Evolutionary conservation across 2,329 filamentous ascomycete genomes (phyloP).

Genomic region (Xylariomycetidae sp.): DNA sequence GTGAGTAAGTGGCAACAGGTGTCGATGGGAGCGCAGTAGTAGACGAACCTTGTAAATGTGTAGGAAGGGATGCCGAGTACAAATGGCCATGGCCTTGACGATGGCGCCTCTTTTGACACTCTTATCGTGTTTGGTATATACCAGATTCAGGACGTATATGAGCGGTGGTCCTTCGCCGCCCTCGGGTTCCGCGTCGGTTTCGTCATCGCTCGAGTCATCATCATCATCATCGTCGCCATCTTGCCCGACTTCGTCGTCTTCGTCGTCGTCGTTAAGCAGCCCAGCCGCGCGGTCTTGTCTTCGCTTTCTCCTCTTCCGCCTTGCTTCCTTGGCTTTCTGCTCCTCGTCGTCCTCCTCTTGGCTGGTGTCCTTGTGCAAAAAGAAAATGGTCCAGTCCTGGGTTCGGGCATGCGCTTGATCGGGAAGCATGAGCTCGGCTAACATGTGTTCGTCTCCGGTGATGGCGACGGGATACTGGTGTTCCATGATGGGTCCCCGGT

Average conservation of each 20-base stretch:
- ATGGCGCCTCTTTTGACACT: slow-evolving; percentile 87
- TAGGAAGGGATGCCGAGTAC: slow-evolving; percentile 91
- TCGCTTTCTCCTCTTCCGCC: slow-evolving; percentile 44
- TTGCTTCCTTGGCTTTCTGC: slow-evolving; percentile 48
- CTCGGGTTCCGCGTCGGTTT: slow-evolving; percentile 57
- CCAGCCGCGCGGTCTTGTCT: slow-evolving; percentile 46
- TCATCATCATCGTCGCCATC: slow-evolving; percentile 44
- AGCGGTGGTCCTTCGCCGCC: slow-evolving; percentile 79
- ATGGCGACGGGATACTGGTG: slow-evolving; percentile 95
- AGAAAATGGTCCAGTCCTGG: slow-evolving; percentile 99
- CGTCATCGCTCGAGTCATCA: slow-evolving; percentile 39
- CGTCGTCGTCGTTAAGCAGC: slow-evolving; percentile 38
- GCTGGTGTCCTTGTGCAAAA: slow-evolving; percentile 89
- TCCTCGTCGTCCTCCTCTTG: slow-evolving; percentile 76
- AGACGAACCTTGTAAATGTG: slow-evolving; percentile 86
- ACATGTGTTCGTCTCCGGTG: slow-evolving; percentile 94
- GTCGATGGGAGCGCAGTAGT: slow-evolving; percentile 1
- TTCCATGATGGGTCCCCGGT: slow-evolving; percentile 94
- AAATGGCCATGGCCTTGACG: slow-evolving; percentile 98
- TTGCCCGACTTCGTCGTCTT: slow-evolving; percentile 36
- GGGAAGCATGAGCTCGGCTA: slow-evolving; percentile 96
- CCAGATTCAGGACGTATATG: slow-evolving; percentile 94
- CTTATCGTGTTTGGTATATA: slow-evolving; percentile 97
- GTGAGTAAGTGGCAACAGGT: slow-evolving; percentile 11
- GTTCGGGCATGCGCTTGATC: slow-evolving; percentile 92